Percentiles rank a stretch among this genome's conserved stretches.
Conservation (phyloP, 768 basidiomycete species). For the Lepiota brunneoincarnata region DNA sequence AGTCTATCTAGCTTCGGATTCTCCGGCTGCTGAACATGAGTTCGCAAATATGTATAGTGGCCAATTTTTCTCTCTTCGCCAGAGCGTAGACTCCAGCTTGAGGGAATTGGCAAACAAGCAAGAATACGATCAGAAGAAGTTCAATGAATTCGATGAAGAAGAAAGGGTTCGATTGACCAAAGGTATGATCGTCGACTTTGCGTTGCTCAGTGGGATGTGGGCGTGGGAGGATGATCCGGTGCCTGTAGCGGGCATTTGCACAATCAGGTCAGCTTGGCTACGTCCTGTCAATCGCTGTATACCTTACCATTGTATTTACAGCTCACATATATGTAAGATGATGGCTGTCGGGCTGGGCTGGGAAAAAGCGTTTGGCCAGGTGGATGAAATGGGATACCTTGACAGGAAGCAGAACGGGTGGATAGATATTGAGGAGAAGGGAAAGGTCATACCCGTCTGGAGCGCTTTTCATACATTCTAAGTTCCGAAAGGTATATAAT, state of each 20-base stretch:
- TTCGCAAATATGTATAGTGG: constrained; percentile 39
- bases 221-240: constrained; percentile 35
- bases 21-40: constrained; percentile 39
- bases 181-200: constrained; percentile 70
- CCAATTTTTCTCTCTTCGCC: constrained; percentile 42
- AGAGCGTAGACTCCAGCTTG: constrained; percentile 39
- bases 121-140: constrained; percentile 56
- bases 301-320: constrained; percentile 21
- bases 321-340: constrained; percentile 60
- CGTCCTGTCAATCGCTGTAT: background rate
- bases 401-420: constrained; percentile 48
- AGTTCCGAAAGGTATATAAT: background rate
- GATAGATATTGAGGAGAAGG: constrained; percentile 67
- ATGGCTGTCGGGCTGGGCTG: constrained; percentile 63
- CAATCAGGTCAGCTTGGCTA: constrained; percentile 44
- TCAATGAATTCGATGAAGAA: constrained; percentile 34
- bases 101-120: constrained; percentile 45
- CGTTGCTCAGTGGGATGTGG: constrained; percentile 65
- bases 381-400: constrained; percentile 42
- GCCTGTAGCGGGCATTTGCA: constrained; percentile 56
- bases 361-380: constrained; percentile 57
- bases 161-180: constrained; percentile 49
- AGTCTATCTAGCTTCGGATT: constrained; percentile 64
- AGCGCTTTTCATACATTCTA: constrained; percentile 53
- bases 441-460: constrained; percentile 56